Base-by-base conservation (phyloP, 805 yeast species). In the Myxozyma nipponensis region DNA sequence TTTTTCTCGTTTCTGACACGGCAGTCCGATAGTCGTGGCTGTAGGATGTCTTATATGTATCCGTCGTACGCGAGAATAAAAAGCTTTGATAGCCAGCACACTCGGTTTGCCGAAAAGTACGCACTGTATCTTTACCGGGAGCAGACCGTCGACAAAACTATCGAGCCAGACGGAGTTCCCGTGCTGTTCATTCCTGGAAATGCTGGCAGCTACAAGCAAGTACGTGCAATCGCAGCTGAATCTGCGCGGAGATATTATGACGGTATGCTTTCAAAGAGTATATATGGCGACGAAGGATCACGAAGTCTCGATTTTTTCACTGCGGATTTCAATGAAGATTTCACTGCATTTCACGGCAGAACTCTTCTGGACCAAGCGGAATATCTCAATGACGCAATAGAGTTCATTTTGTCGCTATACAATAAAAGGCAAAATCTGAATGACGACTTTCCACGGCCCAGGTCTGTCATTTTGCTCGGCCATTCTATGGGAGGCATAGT, bases 401-500 rank as follows among this genome's bases (percentile, higher is more conserved):
- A 69, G 21, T 89, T 83, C 63, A 89, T 91, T 21, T 67, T 93
- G 17, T 77, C 79, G 2, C 69, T 91, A 3, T 91, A 91, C 61
- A 57, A 67, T n/a, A 56, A 56, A 13, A 62, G 44, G 15, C 60
- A 47, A 17, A 52, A 45, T 5, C 66, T 9, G n/a, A 39, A 43
- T 22, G 42, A 43, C 23, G 52, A 47, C 24, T 32, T 34, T 13
- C 52, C 60, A 4, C 39, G 23, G 3, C 93, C 93, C 0, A 65
- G 67, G 24, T 84, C 96, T 0, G 95, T 91, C 1, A 78, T 91
- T 0, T 64, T 91, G 0, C 58, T 91, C 0, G 96, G 88, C 2
- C 98, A 91, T 69, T 91, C 98, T 0, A 91, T 91, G 98, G 98
- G 98, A 38, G 98, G 98, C 2, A 78, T 91, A 17, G 98, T 93